Evolutionary conservation across 75 land plant genomes (phyloP), one percentile per base, ranked within the genome.

Genomic region (Sequoia sempervirens): DNA sequence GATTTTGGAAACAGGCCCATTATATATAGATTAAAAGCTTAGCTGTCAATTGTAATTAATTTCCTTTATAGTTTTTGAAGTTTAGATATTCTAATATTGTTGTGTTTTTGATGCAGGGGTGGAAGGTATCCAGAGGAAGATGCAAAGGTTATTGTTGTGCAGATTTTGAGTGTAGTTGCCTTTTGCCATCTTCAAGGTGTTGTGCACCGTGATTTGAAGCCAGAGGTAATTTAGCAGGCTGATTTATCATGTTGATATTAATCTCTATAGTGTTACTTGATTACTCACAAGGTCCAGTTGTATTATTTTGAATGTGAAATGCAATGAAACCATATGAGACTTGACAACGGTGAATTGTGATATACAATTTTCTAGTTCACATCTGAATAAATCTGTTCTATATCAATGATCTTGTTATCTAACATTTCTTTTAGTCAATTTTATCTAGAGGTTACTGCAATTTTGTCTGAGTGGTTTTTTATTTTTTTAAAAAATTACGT

Each of bases 151-250:
- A 92, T 95, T 23, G 85, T 92, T 75, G 72, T 83, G 30, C 97
- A 95, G 78, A 95, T 95, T 75, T 84, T 95, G 54, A 94, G 88
- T 84, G 92, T 92, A 80, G 94, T 92, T 78, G 88, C 95, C 18
- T 95, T 95, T 85, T 95, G 94, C 79, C 97, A 95, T 82, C 92
- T 95, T 70, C 97, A 95, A 82, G 94, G 97, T 73, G 96, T 95
- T 83, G 97, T 95, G 40, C 97, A 95, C 75, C 94, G 96, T 72
- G 96, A 95, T 87, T 84, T 95, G 38, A 95, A 95, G 83, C 97
- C 96, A 64, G 96, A 95, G 97, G 96, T 94, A 75, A 38, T 75
- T 61, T 61, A 61, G 7, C 28, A 61, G 66, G 66, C 0, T 61
- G 66, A 61, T 61, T 61, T 26, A 26, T 61, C 7, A 61, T 0